Evolutionary conservation across 768 basidiomycete species (phyloP), one percentile per base, ranked within the genome.

Genomic region (Rhodocollybia butyracea): DNA sequence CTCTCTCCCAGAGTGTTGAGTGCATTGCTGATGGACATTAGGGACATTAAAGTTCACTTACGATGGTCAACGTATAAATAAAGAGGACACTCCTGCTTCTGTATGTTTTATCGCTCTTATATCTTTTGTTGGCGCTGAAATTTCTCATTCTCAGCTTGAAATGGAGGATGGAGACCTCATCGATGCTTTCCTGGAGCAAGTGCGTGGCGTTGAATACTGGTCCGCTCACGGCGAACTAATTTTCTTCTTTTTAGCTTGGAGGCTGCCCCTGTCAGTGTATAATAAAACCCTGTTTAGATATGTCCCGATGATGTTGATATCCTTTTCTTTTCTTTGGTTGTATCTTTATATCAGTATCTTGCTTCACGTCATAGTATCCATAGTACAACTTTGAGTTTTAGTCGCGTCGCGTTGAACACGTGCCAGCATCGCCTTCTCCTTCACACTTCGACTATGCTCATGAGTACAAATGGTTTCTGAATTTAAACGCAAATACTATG

Each of bases 121-220:
- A 22, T n/a, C n/a, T 21, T 41, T 32, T 21, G 38, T 42, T 41
- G 43, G 15, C 21, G n/a, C 24, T 40, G 26, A 27, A 34, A 43
- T 27, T 21, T 51, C 26, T n/a, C 48, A 50, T 40, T 19, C 39
- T n/a, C 29, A 87, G 82, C 59, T 76, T 13, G 74, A 66, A 0
- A 82, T 87, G 78, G 85, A 86, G 58, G 84, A 86, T 31, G 78
- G 78, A 2, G 85, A 88, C 61, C 70, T 76, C 56, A 79, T 88
- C 46, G 86, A 88, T 61, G 84, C 83, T 6, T 69, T 75, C 54
- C 61, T 86, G 38, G 73, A 77, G 57, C 84, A 86, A 40, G 51
- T 53, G n/a, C 22, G 32, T 5, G 11, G 7, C 5, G 5, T 32
- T 32, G 13, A 8, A n/a, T 13, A n/a, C 2, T 12, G 13, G 13